These are phyloP conservation scores for Neolentinus lepideus DNA, from an alignment of 1,284 basidiomycete genomes.

Conservation along the genomic window DNA sequence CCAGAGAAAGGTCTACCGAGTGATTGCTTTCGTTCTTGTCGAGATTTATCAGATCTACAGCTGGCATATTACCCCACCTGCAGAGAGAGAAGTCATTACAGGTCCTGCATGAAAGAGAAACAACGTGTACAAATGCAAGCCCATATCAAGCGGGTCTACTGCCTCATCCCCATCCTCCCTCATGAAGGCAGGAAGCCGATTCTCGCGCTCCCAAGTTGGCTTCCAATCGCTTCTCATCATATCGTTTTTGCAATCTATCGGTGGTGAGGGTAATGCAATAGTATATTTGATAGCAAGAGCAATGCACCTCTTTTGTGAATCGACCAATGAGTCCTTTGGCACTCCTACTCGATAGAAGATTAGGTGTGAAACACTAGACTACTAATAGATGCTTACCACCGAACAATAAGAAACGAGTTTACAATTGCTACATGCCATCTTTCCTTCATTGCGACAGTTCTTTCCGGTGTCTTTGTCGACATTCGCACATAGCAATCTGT, in stretches of 20 bases:
- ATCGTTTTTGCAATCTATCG: conserved; percentile 1
- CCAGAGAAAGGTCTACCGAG: not conserved
- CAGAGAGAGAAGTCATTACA: not conserved
- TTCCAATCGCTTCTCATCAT: conserved; percentile 14
- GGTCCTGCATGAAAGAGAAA: not conserved
- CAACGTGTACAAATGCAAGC: conserved; percentile 10
- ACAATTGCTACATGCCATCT: conserved; percentile 20
- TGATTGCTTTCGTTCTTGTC: not conserved
- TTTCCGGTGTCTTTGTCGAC: not conserved
- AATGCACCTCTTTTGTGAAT: conserved; percentile 11
- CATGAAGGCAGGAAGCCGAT: conserved; percentile 14
- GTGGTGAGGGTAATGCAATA: conserved; percentile 1
- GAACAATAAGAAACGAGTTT: conserved; percentile 33
- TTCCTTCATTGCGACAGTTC: not conserved
- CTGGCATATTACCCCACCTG: conserved; percentile 1
- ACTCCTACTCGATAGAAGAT: conserved; percentile 11
- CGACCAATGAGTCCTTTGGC: conserved; percentile 18
- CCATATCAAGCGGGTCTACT: conserved; percentile 6
- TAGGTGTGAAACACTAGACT: not conserved
- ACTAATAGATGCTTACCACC: conserved; percentile 15
- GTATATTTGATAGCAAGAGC: conserved; percentile 3
- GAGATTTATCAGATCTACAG: not conserved
- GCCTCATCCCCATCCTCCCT: not conserved
- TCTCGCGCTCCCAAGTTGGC: conserved; percentile 19
- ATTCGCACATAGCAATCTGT: not conserved